These are phyloP conservation scores for Talaromyces liani DNA, from an alignment of 495 filamentous ascomycete genomes.

Conservation along the genomic window DNA sequence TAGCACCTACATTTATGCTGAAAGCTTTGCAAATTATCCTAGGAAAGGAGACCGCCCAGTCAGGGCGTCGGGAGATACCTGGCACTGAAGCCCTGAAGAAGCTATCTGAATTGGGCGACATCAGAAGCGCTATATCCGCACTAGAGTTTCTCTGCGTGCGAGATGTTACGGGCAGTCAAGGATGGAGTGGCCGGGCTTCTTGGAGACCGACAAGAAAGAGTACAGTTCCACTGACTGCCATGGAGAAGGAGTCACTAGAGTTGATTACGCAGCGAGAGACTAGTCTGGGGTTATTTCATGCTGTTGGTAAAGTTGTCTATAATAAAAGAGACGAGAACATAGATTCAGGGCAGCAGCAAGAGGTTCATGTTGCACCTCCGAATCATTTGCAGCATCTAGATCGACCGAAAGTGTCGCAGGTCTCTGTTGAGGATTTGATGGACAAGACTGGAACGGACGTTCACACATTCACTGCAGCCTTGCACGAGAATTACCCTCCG, in stretches of 20 bases:
- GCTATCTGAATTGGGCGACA: conserved; percentile 78
- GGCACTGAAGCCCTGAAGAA: conserved; percentile 64
- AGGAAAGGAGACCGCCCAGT: conserved; percentile 68
- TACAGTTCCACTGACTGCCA: conserved; percentile 53
- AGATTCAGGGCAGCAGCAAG: conserved; percentile 12
- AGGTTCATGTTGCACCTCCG: conserved; percentile 21
- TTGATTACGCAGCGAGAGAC: conserved; percentile 77
- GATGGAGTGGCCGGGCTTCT: conserved; percentile 59
- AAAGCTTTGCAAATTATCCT: conserved; percentile 77
- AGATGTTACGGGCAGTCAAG: conserved; percentile 53
- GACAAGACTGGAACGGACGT: conserved; percentile 88
- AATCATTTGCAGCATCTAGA: conserved; percentile 58
- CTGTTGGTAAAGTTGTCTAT: conserved; percentile 89
- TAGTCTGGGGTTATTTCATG: conserved; percentile 88
- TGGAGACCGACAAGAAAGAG: conserved; percentile 39
- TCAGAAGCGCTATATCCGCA: conserved; percentile 81
- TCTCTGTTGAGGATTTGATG: conserved; percentile 65
- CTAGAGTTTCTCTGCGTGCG: conserved; percentile 86
- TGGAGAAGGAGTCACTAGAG: conserved; percentile 65
- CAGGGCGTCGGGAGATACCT: conserved; percentile 57
- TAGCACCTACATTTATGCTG: conserved; percentile 78
- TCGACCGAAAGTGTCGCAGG: conserved; percentile 60
- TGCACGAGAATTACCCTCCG: conserved; percentile 89
- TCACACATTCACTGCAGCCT: conserved; percentile 78
- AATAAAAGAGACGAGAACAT: conserved; percentile 66